These are phyloP conservation scores for Candida smagusa DNA, from an alignment of 1,139 yeast genomes.

Conservation along the genomic window DNA sequence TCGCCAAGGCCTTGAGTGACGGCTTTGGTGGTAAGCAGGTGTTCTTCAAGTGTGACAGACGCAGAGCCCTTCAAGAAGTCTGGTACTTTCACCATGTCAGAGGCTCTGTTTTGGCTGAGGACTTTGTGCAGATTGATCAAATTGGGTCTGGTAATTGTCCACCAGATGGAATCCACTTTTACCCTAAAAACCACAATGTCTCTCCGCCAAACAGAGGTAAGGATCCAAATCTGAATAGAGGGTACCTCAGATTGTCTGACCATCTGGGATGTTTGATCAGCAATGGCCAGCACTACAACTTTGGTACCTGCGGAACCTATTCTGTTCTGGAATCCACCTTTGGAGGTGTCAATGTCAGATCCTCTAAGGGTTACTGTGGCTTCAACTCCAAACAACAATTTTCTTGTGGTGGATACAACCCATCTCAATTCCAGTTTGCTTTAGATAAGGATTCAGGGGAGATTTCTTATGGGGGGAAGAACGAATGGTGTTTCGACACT, in stretches of 20 bases:
- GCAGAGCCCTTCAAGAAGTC: conserved; percentile 71
- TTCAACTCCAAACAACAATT: conserved; percentile 34
- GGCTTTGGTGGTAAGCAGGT: conserved; percentile 61
- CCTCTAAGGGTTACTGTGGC: conserved; percentile 76
- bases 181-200: conserved; percentile 52
- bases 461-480: conserved; percentile 62
- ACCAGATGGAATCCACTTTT: conserved; percentile 61
- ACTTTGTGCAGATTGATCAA: conserved; percentile 64
- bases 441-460: conserved; percentile 43
- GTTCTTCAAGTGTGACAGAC: conserved; percentile 67
- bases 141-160: conserved; percentile 63
- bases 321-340: conserved; percentile 49
- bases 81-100: conserved; percentile 85
- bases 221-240: conserved; percentile 20
- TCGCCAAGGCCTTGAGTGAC: conserved; percentile 58
- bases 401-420: conserved; percentile 30
- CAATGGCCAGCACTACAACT: conserved; percentile 78
- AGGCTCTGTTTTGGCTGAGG: conserved; percentile 70
- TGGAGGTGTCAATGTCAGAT: conserved; percentile 67
- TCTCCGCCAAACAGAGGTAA: conserved; percentile 15
- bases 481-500: conserved; percentile 60
- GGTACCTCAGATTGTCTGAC: conserved; percentile 48
- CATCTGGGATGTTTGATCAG: conserved; percentile 77
- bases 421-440: conserved; percentile 49
- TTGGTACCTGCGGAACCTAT: conserved; percentile 86